These are phyloP conservation scores for Sistotremastrum suecicum DNA, from an alignment of 768 basidiomycete genomes.

Conservation along the genomic window DNA sequence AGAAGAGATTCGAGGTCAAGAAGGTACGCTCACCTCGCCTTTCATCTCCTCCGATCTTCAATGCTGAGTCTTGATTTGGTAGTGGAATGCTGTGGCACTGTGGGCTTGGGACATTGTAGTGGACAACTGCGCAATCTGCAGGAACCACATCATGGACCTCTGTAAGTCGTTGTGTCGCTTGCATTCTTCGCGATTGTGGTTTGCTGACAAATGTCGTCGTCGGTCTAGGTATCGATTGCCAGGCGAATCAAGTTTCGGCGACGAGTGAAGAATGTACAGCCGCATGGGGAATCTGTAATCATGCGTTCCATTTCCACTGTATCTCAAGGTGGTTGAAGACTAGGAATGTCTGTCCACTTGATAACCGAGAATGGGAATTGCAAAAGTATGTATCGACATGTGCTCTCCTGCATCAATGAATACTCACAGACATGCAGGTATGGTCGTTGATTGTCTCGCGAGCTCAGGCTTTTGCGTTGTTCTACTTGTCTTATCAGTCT, in stretches of 20 bases:
- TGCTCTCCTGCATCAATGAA: too few species aligned
- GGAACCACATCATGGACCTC: constrained; percentile 99
- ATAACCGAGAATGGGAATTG: constrained; percentile 94
- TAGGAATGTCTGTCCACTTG: constrained; percentile 84
- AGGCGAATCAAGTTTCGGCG: constrained; percentile 96
- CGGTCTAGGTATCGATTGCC: constrained; percentile 98
- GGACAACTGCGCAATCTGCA: constrained; percentile 98
- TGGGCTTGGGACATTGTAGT: constrained; percentile 99
- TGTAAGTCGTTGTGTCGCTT: constrained; percentile 39
- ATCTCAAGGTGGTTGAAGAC: constrained; percentile 99
- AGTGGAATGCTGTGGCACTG: constrained; percentile 98
- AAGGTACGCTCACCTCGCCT: too few species aligned
- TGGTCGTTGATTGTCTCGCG: too few species aligned
- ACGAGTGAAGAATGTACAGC: constrained; percentile 96
- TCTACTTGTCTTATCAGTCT: too few species aligned
- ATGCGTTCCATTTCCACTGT: constrained; percentile 99
- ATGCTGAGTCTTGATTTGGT: too few species aligned
- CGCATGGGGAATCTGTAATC: constrained; percentile 99
- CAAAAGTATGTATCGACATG: constrained; percentile 88
- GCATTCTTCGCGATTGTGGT: not conserved
- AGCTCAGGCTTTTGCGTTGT: too few species aligned
- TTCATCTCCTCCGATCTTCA: not conserved
- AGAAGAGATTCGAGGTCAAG: constrained; percentile 95
- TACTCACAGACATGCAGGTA: too few species aligned
- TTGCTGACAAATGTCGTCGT: constrained; percentile 1